Evolutionary conservation across 306 rosid genomes (phyloP).

Genomic region (Prunus davidiana): DNA sequence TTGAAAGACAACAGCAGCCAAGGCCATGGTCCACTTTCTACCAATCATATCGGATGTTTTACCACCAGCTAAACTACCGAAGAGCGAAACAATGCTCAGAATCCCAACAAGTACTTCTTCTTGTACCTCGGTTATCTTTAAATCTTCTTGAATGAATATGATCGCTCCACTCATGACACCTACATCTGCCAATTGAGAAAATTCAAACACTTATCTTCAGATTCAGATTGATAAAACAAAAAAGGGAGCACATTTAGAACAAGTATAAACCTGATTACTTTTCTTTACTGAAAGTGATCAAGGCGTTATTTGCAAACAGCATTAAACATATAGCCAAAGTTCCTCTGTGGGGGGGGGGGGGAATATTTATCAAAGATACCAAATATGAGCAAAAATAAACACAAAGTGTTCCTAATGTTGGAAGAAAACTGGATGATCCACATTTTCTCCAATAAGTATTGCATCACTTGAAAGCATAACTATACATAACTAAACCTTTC

Average conservation of each 20-base stretch:
- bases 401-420: background rate
- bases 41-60: constrained; percentile 83
- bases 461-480: background rate
- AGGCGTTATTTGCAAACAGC: background rate
- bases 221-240: background rate
- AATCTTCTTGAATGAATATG: constrained; percentile 81
- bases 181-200: constrained; percentile 62
- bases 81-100: constrained; percentile 74
- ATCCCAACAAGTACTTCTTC: constrained; percentile 82
- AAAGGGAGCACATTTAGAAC: background rate
- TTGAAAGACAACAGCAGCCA: constrained; percentile 80
- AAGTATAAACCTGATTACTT: background rate
- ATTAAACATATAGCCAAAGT: background rate
- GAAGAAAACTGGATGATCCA: background rate
- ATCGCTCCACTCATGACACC: constrained; percentile 99
- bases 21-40: constrained; percentile 94
- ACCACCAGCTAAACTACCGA: constrained; percentile 91
- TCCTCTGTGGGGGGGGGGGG: background rate
- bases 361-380: background rate
- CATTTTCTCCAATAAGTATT: background rate
- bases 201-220: background rate
- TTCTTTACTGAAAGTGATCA: background rate
- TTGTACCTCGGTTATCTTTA: constrained; percentile 75
- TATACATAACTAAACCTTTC: background rate
- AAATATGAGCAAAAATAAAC: too few relatives aligned